Base-by-base conservation (phyloP, 805 yeast species). In the Candida stauntonica region DNA sequence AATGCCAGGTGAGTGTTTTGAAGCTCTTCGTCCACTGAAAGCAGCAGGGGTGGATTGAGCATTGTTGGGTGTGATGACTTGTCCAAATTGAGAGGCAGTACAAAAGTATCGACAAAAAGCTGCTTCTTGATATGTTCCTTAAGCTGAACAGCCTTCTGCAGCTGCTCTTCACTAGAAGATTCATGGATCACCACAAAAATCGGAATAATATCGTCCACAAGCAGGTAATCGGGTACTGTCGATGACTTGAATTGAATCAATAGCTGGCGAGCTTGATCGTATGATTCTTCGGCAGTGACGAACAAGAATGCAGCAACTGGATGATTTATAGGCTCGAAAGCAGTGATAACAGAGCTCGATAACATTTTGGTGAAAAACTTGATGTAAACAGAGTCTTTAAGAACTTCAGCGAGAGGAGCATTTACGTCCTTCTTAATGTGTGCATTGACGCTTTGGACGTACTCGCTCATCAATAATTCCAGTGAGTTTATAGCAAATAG, bases 291-390 rank as follows among this genome's bases (percentile, higher is more conserved):
- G 17, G 76, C 68, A 17, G 86, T 75, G 4, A 87, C 66, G 1
- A 81, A 79, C 35, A 87, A 69, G 12, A 91, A 56, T 29, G 88
- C 83, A 3, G 86, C 72, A 2, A 87, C 74, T 0, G 97, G 97
- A 55, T 89, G 96, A 48, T 84, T 80, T 58, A 88, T 79, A 5
- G 87, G 80, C 58, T 91, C 97, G 55, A 85, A 86, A 2, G 91
- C 79, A 2, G 86, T 77, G 7, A 85, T 61, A 7, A 71, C 70
- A 12, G 75, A 70, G 11, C 82, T 68, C 4, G 86, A 70, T 7
- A 83, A 64, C 29, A 83, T 53, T 46, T 77, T 72, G 21, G 79
- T 69, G 47, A 83, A 69, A 46, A 78, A 69, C 36, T 72, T 73
- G 44, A 75, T 62, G 54, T 81, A 86, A 8, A 80, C 61, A 4